These are phyloP conservation scores for Cyclostephanos tholiformis DNA, from an alignment of 108 stramenopile genomes.

Conservation along the genomic window DNA sequence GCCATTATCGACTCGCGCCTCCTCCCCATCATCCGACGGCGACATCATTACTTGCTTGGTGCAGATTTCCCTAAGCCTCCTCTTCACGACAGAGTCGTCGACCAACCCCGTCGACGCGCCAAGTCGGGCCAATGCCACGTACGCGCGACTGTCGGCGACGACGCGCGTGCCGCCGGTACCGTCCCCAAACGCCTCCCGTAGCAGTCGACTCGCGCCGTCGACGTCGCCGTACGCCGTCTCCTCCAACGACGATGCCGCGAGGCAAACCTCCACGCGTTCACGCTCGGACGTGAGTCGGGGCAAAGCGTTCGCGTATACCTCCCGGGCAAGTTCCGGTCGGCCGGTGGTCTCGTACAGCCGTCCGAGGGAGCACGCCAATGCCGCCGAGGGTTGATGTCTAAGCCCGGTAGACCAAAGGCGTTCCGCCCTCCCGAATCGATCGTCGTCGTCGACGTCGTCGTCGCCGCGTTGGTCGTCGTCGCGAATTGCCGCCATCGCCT, in stretches of 20 bases:
- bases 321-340: slow-evolving; percentile 43
- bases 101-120: slow-evolving; percentile 48
- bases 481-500: slow-evolving; percentile 21
- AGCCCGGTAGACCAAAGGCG: slow-evolving; percentile 63
- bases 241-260: slow-evolving; percentile 78
- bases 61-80: slow-evolving; percentile 39
- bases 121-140: slow-evolving; percentile 78
- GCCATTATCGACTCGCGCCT: slow-evolving; percentile 3
- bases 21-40: slow-evolving; percentile 26
- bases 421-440: slow-evolving; percentile 34
- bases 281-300: slow-evolving; percentile 48
- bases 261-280: slow-evolving; percentile 71
- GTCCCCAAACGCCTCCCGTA: slow-evolving; percentile 49
- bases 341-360: slow-evolving; percentile 52
- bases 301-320: slow-evolving; percentile 56
- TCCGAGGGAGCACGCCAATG: slow-evolving; percentile 77
- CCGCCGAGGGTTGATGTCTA: slow-evolving; percentile 61
- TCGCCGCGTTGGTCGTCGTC: background rate
- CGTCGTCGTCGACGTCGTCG: background rate
- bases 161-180: background rate
- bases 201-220: slow-evolving; percentile 53
- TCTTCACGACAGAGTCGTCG: slow-evolving; percentile 40
- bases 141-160: slow-evolving; percentile 63
- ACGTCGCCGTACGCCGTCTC: slow-evolving; percentile 66
- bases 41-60: slow-evolving; percentile 30